Evolutionary conservation across 805 yeast species (phyloP), one percentile per base, ranked within the genome.

Genomic region (Yarrowia phangngaensis): DNA sequence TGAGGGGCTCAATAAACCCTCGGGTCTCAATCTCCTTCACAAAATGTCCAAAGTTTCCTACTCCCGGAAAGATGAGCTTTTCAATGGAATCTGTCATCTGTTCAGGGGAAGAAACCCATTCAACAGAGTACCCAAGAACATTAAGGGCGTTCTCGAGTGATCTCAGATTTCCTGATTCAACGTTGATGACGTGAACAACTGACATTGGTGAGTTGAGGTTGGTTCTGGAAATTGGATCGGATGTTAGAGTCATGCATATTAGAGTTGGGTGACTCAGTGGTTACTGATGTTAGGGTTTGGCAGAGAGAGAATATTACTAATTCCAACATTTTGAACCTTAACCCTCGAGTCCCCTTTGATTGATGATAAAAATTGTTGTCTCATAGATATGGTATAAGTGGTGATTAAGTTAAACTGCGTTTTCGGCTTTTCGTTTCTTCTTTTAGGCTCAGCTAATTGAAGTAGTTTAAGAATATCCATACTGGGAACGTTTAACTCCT

Each of bases 21-120:
- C 83, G 73, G 4, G 70, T 69, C 36, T 70, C 71, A 35, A 92
- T 65, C 57, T 83, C 79, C 46, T 76, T 77, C 53, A 89, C 88
- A 63, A 90, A 89, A 63, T 92, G 97, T 34, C 96, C 98, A 64
- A 78, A 94, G 63, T 88, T 90, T 9, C 99, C 99, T 13, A 92
- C 99, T 20, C 99, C 99, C 6, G 99, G 99, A 17, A 92, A 73
- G 52, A 92, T 74, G 53, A 92, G 70, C 58, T 71, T 72, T 5
- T 52, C 58, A 8, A 56, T 31, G 51, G 75, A 68, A 52, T 71
- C 76, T 57, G 89, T 74, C 59, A 82, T 74, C 32, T 70, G 67
- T 4, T 84, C 57, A n/a, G 51, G 82, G 12, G 12, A 13, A 15
- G 48, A 41, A 6, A 41, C 48, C 35, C 34, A 30, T 28, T 29